phyloP scores from a whole-genome alignment of 176 grass and related monocot genomes.

The Musa schizocarpa region DNA sequence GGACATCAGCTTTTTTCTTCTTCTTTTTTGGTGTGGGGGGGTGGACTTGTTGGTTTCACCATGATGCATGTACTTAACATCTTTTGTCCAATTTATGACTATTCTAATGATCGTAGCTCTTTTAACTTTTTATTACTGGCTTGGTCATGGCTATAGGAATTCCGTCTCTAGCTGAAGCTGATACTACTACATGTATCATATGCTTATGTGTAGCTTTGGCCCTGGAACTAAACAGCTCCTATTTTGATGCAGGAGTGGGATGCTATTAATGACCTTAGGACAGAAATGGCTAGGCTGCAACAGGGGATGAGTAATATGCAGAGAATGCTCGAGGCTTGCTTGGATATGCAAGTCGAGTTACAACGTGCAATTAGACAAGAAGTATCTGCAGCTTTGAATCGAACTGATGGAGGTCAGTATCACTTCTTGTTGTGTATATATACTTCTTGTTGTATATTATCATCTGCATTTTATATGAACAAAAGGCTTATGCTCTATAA shows the following conservation, averaged over 20 bases:
- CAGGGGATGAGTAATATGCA: slow-evolving; percentile 94
- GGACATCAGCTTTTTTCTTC: no score
- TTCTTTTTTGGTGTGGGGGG: no score
- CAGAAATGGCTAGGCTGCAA: slow-evolving; percentile 82
- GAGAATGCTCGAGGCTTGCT: slow-evolving; percentile 85
- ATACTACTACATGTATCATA: not conserved
- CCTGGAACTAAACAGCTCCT: not conserved
- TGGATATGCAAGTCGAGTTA: slow-evolving; percentile 94
- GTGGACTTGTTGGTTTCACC: no score
- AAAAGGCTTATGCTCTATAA: not conserved
- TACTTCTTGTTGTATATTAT: not conserved
- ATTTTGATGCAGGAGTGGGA: slow-evolving; percentile 83
- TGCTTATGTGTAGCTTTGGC: not conserved
- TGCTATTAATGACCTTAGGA: slow-evolving; percentile 72
- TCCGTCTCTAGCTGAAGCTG: not conserved
- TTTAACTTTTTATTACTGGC: no score
- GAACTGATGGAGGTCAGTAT: slow-evolving; percentile 62
- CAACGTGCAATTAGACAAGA: slow-evolving; percentile 89
- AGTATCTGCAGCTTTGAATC: slow-evolving; percentile 91
- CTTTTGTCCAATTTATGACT: no score
- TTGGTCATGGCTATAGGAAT: no score
- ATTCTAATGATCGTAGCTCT: no score
- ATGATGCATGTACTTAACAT: no score
- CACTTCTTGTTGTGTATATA: not conserved
- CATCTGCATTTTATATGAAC: no score